Conservation (phyloP, 164 flowering plant species). For the Aristolochia californica region DNA sequence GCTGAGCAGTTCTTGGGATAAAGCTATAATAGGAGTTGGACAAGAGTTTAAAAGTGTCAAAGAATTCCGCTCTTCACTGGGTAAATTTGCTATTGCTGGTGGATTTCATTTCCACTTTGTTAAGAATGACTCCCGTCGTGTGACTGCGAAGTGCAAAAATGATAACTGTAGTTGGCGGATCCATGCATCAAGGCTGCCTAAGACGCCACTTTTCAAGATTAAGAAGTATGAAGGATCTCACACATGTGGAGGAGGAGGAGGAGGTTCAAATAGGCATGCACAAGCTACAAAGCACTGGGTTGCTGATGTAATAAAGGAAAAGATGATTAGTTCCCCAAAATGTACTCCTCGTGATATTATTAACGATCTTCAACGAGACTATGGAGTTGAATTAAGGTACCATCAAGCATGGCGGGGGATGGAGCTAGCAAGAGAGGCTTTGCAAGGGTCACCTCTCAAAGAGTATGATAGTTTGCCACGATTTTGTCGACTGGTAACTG, state of each 20-base stretch:
- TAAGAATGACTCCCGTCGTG: slow-evolving; percentile 63
- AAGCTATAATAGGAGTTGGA: slow-evolving; percentile 51
- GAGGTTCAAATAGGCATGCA: slow-evolving; percentile 37
- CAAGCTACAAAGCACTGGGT: slow-evolving; percentile 46
- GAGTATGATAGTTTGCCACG: slow-evolving; percentile 40
- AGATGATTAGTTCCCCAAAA: slow-evolving; percentile 34
- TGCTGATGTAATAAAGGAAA: slow-evolving; percentile 35
- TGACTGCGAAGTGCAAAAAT: slow-evolving; percentile 46
- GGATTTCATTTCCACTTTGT: slow-evolving; percentile 47
- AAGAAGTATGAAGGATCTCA: slow-evolving; percentile 48
- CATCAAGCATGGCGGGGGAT: slow-evolving; percentile 44
- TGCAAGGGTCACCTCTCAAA: slow-evolving; percentile 39
- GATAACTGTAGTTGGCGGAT: slow-evolving; percentile 76
- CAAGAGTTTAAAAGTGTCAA: slow-evolving; percentile 54
- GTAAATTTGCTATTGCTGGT: slow-evolving; percentile 66
- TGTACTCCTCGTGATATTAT: slow-evolving; percentile 40
- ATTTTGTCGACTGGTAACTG: slow-evolving; percentile 36
- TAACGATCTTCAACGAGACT: slow-evolving; percentile 29
- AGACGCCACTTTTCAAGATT: slow-evolving; percentile 37
- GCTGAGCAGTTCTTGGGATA: slow-evolving; percentile 43
- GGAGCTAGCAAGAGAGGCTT: slow-evolving; percentile 33
- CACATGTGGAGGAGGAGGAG: slow-evolving; percentile 58
- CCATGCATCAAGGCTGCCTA: slow-evolving; percentile 63
- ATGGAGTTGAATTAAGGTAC: slow-evolving; percentile 37
- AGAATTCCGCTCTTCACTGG: slow-evolving; percentile 72